phyloP scores from a whole-genome alignment of 331 rosid genomes.

The Quercus tomentella region DNA sequence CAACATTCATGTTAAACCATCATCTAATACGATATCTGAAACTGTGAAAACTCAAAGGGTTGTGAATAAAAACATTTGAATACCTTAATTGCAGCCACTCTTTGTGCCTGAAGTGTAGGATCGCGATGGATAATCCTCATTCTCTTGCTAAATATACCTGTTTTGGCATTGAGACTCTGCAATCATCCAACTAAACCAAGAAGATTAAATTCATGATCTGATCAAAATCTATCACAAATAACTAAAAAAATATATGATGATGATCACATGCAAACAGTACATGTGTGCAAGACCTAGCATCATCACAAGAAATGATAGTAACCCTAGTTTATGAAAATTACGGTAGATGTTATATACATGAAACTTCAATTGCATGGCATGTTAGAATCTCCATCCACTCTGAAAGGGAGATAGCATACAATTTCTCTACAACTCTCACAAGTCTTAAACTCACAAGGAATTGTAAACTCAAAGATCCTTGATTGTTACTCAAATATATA shows the following conservation, averaged over 20 bases:
- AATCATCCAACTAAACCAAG: constrained; percentile 75
- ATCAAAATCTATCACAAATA: background rate
- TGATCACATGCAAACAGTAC: background rate
- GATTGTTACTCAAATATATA: background rate
- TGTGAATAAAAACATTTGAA: constrained; percentile 19
- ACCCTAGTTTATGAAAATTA: background rate
- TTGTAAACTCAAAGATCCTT: background rate
- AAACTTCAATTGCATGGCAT: background rate
- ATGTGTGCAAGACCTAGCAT: background rate
- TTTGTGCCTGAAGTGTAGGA: constrained; percentile 84
- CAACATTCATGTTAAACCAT: background rate
- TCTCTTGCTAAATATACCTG: constrained; percentile 94
- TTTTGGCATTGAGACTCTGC: constrained; percentile 98
- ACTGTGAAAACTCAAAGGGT: background rate
- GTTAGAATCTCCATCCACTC: background rate
- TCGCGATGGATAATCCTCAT: constrained; percentile 95
- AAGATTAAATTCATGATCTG: constrained; percentile 49
- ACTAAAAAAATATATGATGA: background rate
- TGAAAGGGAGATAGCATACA: background rate
- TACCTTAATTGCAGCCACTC: constrained; percentile 97
- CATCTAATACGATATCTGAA: background rate
- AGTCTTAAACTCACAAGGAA: background rate
- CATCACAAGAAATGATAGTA: background rate
- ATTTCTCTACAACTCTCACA: background rate
- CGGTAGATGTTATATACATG: background rate